phyloP scores from a whole-genome alignment of 352 stramenopile genomes.

The Phytophthora ohioensis region DNA sequence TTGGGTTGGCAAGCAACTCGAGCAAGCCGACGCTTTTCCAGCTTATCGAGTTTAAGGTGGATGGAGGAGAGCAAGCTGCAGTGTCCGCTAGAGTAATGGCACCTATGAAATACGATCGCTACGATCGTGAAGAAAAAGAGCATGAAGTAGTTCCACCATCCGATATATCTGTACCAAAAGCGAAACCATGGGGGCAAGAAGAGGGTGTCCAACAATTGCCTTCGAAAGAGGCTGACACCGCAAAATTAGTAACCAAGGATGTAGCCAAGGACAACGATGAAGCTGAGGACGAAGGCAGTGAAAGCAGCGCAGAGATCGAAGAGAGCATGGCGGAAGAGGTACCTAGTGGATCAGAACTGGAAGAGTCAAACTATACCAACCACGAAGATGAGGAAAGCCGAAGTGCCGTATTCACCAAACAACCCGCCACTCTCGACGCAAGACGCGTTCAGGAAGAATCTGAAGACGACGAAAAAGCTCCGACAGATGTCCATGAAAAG shows the following conservation, averaged over 20 bases:
- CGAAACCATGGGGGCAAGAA: slow-evolving; percentile 13
- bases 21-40: slow-evolving; percentile 41
- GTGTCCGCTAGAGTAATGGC: neutral
- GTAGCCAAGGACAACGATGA: slow-evolving; percentile 22
- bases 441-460: slow-evolving; percentile 17
- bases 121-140: slow-evolving; percentile 5
- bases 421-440: slow-evolving; percentile 5
- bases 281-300: neutral
- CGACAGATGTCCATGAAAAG: slow-evolving; percentile 32
- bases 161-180: neutral
- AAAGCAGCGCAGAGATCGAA: slow-evolving; percentile 51
- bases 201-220: slow-evolving; percentile 3
- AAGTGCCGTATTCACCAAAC: neutral
- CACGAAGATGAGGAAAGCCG: slow-evolving; percentile 24
- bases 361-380: slow-evolving; percentile 56
- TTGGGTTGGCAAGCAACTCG: slow-evolving; percentile 17
- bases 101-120: slow-evolving; percentile 7
- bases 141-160: slow-evolving; percentile 4
- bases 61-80: slow-evolving; percentile 3
- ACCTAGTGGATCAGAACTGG: slow-evolving; percentile 62
- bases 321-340: slow-evolving; percentile 66
- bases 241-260: slow-evolving; percentile 1
- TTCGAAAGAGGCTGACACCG: slow-evolving; percentile 2
- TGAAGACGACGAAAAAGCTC: slow-evolving; percentile 25
- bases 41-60: slow-evolving; percentile 32